Percentiles rank a stretch among this genome's conserved stretches.
Conservation (phyloP, 805 yeast species). For the Ogataea salicorniae region DNA sequence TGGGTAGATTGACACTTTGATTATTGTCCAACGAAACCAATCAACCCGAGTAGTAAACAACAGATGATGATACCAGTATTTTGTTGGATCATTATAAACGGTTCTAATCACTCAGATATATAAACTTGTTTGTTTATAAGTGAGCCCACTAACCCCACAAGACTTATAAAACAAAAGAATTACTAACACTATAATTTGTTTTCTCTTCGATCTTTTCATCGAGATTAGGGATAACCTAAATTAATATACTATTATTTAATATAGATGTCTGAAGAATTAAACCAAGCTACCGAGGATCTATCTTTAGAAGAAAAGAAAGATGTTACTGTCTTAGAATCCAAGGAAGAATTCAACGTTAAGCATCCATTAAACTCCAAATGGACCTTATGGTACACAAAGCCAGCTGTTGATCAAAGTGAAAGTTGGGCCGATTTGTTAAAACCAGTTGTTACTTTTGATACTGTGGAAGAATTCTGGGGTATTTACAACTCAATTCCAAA, state of each 20-base stretch:
- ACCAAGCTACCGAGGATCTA: slow-evolving; percentile 31
- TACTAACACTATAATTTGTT: too few relatives aligned
- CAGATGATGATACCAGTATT: too few relatives aligned
- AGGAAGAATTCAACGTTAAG: slow-evolving; percentile 64
- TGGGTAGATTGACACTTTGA: too few relatives aligned
- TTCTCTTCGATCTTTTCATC: neutral
- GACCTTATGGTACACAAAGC: slow-evolving; percentile 98
- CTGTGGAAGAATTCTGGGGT: slow-evolving; percentile 99
- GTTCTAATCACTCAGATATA: too few relatives aligned
- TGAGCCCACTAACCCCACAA: too few relatives aligned
- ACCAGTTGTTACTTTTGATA: slow-evolving; percentile 84
- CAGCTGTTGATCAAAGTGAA: slow-evolving; percentile 70
- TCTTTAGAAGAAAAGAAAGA: slow-evolving; percentile 31
- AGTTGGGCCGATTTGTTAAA: slow-evolving; percentile 90
- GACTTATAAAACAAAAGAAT: too few relatives aligned
- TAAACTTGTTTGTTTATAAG: too few relatives aligned
- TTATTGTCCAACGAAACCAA: too few relatives aligned
- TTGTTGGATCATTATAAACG: too few relatives aligned
- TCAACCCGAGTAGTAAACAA: too few relatives aligned
- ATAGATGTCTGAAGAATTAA: slow-evolving; percentile 31
- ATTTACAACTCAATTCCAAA: slow-evolving; percentile 89
- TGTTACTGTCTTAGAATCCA: slow-evolving; percentile 51
- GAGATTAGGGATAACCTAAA: too few relatives aligned
- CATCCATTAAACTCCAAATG: slow-evolving; percentile 89
- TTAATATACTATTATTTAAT: neutral